Conservation (phyloP, 2,329 filamentous ascomycete species). For the Diplodia intermedia region DNA sequence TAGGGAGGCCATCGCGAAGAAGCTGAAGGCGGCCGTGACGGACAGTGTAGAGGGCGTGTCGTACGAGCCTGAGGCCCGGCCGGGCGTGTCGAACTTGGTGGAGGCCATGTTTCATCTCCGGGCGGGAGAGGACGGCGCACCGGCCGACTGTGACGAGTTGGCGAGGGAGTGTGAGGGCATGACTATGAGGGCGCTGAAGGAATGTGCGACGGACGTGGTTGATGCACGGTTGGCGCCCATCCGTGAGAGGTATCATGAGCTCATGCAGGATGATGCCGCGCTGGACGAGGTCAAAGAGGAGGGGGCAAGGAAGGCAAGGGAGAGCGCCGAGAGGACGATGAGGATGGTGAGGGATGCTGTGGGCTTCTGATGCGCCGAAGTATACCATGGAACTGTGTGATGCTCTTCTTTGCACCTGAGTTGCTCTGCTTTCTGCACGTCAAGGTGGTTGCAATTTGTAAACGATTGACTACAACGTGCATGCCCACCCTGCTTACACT, state of each 20-base stretch:
- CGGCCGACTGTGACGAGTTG: slow-evolving; percentile 53
- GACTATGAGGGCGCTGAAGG: slow-evolving; percentile 68
- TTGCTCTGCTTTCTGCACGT: too few species aligned
- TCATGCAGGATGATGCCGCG: slow-evolving; percentile 58
- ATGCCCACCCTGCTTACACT: too few species aligned
- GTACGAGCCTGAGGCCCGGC: slow-evolving; percentile 73
- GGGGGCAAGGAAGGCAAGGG: slow-evolving; percentile 67
- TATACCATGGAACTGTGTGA: background rate
- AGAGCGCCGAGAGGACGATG: slow-evolving; percentile 64
- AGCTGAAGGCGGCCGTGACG: slow-evolving; percentile 77
- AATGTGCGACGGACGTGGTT: slow-evolving; percentile 66
- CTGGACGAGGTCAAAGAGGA: slow-evolving; percentile 64
- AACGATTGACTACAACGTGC: background rate
- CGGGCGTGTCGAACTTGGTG: slow-evolving; percentile 87
- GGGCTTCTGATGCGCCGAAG: slow-evolving; percentile 12
- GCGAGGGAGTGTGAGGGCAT: slow-evolving; percentile 54
- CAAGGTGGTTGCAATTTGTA: background rate
- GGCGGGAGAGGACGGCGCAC: slow-evolving; percentile 41
- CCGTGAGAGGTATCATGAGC: slow-evolving; percentile 61
- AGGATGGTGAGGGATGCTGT: slow-evolving; percentile 32
- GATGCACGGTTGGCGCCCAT: slow-evolving; percentile 61
- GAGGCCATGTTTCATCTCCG: slow-evolving; percentile 78
- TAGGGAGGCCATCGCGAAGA: slow-evolving; percentile 67
- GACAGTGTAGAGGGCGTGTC: slow-evolving; percentile 73
- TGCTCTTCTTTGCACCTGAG: background rate